A percentile compares a stretch with the other conserved stretches of the same genome.
phyloP scores from a whole-genome alignment of 1,139 yeast genomes.

The Pichia sp. region DNA sequence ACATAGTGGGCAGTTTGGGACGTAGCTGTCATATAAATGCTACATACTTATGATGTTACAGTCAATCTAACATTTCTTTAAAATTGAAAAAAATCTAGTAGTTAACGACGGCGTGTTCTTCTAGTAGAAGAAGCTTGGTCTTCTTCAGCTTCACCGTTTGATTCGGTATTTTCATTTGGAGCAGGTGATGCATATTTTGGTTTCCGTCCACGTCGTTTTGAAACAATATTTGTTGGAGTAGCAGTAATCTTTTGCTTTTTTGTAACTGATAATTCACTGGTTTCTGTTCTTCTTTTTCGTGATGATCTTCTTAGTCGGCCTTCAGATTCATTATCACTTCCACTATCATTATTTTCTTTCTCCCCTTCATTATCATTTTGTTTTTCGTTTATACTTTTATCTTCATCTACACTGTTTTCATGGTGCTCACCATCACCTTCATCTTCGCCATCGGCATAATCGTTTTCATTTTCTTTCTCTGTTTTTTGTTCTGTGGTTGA shows the following conservation, averaged over 20 bases:
- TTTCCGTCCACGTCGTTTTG: conserved; percentile 13
- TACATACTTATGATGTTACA: too few relatives aligned
- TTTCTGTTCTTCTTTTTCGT: conserved; percentile 1
- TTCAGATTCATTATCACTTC: not conserved
- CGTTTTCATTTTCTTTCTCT: not conserved
- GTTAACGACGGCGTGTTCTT: conserved; percentile 12
- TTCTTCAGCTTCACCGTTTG: conserved; percentile 1
- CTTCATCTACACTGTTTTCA: conserved; percentile 9
- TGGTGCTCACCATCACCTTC: conserved; percentile 7
- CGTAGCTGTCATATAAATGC: too few relatives aligned
- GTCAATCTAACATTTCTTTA: not conserved
- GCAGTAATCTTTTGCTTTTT: conserved; percentile 1
- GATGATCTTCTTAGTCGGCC: conserved; percentile 5
- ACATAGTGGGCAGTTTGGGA: too few relatives aligned
- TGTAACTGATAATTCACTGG: not conserved
- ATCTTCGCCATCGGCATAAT: not conserved
- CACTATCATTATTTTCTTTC: not conserved
- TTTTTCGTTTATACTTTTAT: conserved; percentile 1
- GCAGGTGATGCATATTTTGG: conserved; percentile 4
- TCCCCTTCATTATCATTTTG: conserved; percentile 1
- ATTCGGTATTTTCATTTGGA: not conserved
- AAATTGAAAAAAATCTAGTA: not conserved
- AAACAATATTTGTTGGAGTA: not conserved
- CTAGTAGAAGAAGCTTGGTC: conserved; percentile 5
- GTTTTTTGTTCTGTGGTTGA: conserved; percentile 1